Conservation (phyloP, 352 stramenopile species). For the Phytophthora palmivora region DNA sequence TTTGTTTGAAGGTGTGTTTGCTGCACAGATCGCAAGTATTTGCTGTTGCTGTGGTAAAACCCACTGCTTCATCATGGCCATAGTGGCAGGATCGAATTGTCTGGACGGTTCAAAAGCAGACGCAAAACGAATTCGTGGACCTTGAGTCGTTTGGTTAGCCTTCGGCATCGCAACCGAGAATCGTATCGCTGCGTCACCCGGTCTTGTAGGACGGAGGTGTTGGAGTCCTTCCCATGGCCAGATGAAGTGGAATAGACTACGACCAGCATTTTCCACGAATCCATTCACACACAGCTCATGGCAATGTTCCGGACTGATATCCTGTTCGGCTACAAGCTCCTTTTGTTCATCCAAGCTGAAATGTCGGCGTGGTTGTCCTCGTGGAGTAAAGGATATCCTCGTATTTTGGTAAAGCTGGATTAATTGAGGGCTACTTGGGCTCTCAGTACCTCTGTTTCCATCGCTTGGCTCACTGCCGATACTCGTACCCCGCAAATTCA, state of each 20-base stretch:
- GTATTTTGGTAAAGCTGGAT: conserved; percentile 31
- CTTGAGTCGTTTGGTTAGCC: conserved; percentile 16
- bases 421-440: conserved; percentile 15
- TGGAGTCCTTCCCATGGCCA: conserved; percentile 64
- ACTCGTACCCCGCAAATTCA: conserved; percentile 34
- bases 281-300: conserved; percentile 83
- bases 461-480: conserved; percentile 12
- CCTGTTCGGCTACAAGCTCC: conserved; percentile 51
- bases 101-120: conserved; percentile 38
- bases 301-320: conserved; percentile 71
- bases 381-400: conserved; percentile 24
- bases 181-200: conserved; percentile 22
- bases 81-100: conserved; percentile 32
- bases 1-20: conserved; percentile 1
- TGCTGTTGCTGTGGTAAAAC: conserved; percentile 20
- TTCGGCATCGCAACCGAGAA: conserved; percentile 48
- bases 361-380: conserved; percentile 18
- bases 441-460: neutral
- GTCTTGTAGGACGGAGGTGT: conserved; percentile 35
- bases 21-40: conserved; percentile 30
- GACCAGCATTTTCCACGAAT: conserved; percentile 65
- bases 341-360: conserved; percentile 40
- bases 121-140: conserved; percentile 61
- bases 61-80: conserved; percentile 37
- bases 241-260: conserved; percentile 72